phyloP scores from a whole-genome alignment of 129 eudicot genomes.

The Scalesia atractyloides region DNA sequence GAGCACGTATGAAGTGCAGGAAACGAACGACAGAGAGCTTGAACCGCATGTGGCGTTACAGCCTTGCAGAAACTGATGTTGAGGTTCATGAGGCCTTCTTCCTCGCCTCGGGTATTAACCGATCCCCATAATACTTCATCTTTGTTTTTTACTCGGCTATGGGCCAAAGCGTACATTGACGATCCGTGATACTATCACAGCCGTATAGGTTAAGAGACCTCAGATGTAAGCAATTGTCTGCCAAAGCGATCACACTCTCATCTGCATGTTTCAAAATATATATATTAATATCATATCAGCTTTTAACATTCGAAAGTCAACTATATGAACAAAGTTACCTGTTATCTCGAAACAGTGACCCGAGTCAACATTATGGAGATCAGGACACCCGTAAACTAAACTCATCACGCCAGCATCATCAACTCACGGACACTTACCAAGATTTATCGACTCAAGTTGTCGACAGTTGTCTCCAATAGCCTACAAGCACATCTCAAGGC shows the following conservation, averaged over 20 bases:
- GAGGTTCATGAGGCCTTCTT: slow-evolving; percentile 79
- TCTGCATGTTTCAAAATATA: slow-evolving; percentile 44
- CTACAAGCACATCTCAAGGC: slow-evolving; percentile 38
- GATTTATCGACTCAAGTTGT: slow-evolving; percentile 68
- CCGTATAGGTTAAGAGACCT: slow-evolving; percentile 82
- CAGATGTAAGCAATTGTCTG: slow-evolving; percentile 79
- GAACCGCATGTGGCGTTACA: slow-evolving; percentile 92
- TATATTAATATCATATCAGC: not conserved
- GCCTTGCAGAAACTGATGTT: slow-evolving; percentile 98
- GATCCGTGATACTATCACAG: slow-evolving; percentile 84
- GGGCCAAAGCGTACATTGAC: slow-evolving; percentile 91
- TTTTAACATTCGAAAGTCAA: slow-evolving; percentile 19
- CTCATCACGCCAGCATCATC: slow-evolving; percentile 87
- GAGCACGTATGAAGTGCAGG: slow-evolving; percentile 94
- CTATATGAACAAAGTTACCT: slow-evolving; percentile 45
- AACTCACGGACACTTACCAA: slow-evolving; percentile 91
- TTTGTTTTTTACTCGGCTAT: slow-evolving; percentile 77
- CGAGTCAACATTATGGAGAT: slow-evolving; percentile 75
- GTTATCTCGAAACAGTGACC: slow-evolving; percentile 91
- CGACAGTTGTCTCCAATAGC: slow-evolving; percentile 77
- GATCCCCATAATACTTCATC: slow-evolving; percentile 60
- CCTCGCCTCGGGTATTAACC: slow-evolving; percentile 53
- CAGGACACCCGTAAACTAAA: slow-evolving; percentile 92
- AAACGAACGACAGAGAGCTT: slow-evolving; percentile 78
- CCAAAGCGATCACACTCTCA: slow-evolving; percentile 86